phyloP scores from a whole-genome alignment of 1,284 basidiomycete genomes.

The Boletus subluridellus region DNA sequence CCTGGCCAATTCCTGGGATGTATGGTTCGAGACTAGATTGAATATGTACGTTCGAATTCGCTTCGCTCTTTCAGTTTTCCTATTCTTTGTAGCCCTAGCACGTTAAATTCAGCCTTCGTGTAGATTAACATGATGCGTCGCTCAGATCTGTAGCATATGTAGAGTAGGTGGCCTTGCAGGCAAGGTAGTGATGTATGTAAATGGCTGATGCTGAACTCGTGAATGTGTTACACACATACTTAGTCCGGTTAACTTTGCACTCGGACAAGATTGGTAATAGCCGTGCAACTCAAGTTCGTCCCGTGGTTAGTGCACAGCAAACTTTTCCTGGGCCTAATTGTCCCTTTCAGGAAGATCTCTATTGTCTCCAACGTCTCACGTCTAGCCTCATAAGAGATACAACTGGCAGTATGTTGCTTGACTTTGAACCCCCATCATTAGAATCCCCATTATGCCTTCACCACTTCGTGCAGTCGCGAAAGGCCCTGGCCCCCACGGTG shows the following conservation, averaged over 20 bases:
- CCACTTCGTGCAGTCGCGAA: not conserved
- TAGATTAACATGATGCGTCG: not conserved
- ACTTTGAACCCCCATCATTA: slow-evolving; percentile 9
- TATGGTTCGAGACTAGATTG: not conserved
- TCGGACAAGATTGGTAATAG: not conserved
- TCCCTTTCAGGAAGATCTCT: not conserved
- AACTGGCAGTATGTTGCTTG: not conserved
- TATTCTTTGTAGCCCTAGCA: slow-evolving; percentile 25
- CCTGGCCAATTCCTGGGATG: not conserved
- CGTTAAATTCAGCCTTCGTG: slow-evolving; percentile 4
- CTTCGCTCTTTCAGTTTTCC: not conserved
- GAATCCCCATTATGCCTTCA: not conserved
- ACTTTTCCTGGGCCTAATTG: not conserved
- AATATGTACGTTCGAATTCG: too few species aligned
- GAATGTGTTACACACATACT: not conserved
- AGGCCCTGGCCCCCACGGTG: not conserved
- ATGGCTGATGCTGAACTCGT: not conserved
- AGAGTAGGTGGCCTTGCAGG: not conserved
- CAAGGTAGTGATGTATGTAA: not conserved
- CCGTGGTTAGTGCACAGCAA: not conserved
- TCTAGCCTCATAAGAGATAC: slow-evolving; percentile 4
- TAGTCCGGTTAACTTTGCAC: too few species aligned
- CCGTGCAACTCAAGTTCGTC: not conserved
- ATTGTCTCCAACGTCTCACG: slow-evolving; percentile 12
- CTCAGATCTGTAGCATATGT: slow-evolving; percentile 17